phyloP scores from a whole-genome alignment of 306 rosid species.

The Ormosia emarginata region DNA sequence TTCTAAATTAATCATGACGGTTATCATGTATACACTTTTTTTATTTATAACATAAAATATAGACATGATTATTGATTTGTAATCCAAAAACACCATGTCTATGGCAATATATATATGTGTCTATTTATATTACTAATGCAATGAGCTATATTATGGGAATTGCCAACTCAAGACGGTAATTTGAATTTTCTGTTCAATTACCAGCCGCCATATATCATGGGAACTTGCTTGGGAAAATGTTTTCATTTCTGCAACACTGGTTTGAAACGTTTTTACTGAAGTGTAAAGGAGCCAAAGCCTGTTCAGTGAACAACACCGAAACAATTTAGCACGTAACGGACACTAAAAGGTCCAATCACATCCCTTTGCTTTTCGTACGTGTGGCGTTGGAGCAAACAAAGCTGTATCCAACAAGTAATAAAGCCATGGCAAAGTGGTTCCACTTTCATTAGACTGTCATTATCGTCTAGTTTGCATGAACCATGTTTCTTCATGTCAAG shows the following conservation, averaged over 20 bases:
- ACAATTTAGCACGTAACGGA: slow-evolving; percentile 45
- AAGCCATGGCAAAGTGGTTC: slow-evolving; percentile 31
- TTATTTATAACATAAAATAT: background rate
- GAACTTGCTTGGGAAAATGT: background rate
- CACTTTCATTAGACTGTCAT: slow-evolving; percentile 33
- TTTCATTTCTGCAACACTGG: slow-evolving; percentile 10
- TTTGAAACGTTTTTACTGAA: background rate
- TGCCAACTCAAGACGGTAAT: background rate
- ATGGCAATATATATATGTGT: background rate
- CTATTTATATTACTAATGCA: background rate
- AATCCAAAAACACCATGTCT: background rate
- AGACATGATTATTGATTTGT: background rate
- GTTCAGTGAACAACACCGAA: slow-evolving; percentile 20
- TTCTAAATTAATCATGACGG: no score
- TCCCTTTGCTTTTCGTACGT: slow-evolving; percentile 10
- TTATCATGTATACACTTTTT: no score
- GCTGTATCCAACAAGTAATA: slow-evolving; percentile 31
- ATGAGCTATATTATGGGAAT: background rate
- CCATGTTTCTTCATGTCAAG: slow-evolving; percentile 21
- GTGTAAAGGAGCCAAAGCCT: background rate
- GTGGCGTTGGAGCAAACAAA: slow-evolving; percentile 28
- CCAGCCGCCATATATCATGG: background rate
- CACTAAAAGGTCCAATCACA: slow-evolving; percentile 21
- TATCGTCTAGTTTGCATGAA: slow-evolving; percentile 28
- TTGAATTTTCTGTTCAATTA: background rate